Percentiles rank a stretch among this genome's conserved stretches.
Conservation (phyloP, 1,139 yeast species). For the Torulaspora pretoriensis region DNA sequence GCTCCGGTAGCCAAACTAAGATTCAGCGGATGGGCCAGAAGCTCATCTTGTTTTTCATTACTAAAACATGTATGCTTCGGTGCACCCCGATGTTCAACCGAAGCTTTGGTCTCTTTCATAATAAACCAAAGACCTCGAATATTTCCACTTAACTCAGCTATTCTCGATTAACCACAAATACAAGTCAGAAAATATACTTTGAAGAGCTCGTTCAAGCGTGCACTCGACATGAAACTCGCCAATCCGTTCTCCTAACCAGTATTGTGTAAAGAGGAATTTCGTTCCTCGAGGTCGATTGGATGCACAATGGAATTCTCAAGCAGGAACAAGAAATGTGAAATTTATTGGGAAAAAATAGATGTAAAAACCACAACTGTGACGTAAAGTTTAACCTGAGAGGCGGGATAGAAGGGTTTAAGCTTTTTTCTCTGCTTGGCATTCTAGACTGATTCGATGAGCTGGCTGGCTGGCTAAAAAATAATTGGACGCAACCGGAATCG, state of each 20-base stretch:
- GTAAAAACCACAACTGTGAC: neutral
- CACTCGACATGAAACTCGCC: neutral
- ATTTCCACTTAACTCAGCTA: no score
- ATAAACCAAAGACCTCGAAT: neutral
- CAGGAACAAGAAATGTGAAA: neutral
- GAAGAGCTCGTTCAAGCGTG: neutral
- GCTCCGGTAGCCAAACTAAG: neutral
- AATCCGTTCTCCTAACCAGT: no score
- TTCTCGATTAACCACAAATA: no score
- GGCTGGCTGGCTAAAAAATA: conserved; percentile 2
- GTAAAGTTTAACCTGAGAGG: neutral
- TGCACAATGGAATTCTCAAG: neutral
- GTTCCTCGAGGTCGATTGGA: neutral
- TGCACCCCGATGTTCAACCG: neutral
- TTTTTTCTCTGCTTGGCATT: neutral
- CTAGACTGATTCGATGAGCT: no score
- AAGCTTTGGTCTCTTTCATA: conserved; percentile 1
- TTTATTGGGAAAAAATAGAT: neutral
- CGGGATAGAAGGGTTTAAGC: neutral
- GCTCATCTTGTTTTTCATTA: neutral
- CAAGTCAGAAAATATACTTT: neutral
- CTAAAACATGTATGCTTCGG: neutral
- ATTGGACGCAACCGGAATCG: conserved; percentile 37
- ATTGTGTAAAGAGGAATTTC: no score
- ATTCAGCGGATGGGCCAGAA: neutral